These are phyloP conservation scores for Dactylella cylindrospora DNA, from an alignment of 2,329 filamentous ascomycete species.

Conservation along the genomic window DNA sequence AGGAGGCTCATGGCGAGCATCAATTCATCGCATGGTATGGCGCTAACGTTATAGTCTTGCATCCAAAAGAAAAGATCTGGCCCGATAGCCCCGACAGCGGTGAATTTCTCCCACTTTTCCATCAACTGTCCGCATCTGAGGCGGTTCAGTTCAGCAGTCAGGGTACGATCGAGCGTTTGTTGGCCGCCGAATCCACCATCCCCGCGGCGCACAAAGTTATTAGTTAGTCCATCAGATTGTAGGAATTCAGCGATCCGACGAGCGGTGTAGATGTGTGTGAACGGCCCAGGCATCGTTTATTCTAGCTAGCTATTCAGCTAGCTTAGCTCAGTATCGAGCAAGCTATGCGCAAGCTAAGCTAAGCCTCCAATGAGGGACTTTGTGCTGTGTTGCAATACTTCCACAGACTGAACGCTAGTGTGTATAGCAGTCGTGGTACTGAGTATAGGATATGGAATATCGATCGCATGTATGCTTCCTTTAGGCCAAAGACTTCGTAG, in stretches of 20 bases:
- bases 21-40: background rate
- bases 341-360: no score
- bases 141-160: background rate
- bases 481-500: no score
- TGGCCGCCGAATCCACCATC: background rate
- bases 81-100: background rate
- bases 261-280: constrained; percentile 12
- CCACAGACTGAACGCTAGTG: no score
- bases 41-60: constrained; percentile 4
- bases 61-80: constrained; percentile 9
- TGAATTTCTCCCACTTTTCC: constrained; percentile 4
- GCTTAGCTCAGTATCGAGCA: no score
- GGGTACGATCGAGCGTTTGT: constrained; percentile 1
- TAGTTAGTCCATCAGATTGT: background rate
- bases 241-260: constrained; percentile 2
- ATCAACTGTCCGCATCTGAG: background rate
- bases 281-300: constrained; percentile 2
- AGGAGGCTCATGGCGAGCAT: constrained; percentile 11
- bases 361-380: no score
- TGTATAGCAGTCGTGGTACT: no score
- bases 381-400: no score
- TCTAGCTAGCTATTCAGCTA: no score
- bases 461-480: no score
- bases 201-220: background rate
- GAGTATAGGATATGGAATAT: no score